These are phyloP conservation scores for Lipomyces orientalis DNA, from an alignment of 805 yeast species.

Conservation along the genomic window DNA sequence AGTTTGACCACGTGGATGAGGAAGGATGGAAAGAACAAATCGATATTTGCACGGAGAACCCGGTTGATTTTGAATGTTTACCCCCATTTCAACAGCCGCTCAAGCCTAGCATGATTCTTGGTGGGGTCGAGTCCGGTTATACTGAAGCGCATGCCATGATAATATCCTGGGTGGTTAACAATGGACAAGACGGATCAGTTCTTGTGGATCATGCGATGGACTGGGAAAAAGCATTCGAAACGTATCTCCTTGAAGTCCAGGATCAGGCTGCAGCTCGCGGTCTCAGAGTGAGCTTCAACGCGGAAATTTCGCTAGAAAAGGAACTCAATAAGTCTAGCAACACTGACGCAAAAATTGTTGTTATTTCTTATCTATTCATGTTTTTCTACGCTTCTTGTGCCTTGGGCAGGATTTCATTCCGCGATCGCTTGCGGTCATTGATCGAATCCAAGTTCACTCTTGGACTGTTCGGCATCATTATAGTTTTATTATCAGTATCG, in stretches of 20 bases:
- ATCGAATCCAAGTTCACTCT: slow-evolving; percentile 67
- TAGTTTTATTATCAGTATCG: slow-evolving; percentile 79
- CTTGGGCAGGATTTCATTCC: slow-evolving; percentile 47
- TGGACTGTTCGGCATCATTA: slow-evolving; percentile 82
- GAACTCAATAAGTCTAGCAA: slow-evolving; percentile 83
- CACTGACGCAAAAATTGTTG: slow-evolving; percentile 73
- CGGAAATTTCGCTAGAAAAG: slow-evolving; percentile 82
- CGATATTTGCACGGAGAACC: slow-evolving; percentile 69
- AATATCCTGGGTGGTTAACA: slow-evolving; percentile 71
- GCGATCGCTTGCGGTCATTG: slow-evolving; percentile 35
- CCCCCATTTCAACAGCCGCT: slow-evolving; percentile 93
- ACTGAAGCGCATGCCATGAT: slow-evolving; percentile 75
- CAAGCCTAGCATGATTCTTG: slow-evolving; percentile 72
- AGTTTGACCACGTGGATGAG: slow-evolving; percentile 55
- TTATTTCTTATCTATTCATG: slow-evolving; percentile 82
- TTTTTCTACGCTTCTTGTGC: slow-evolving; percentile 86
- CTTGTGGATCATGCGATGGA: slow-evolving; percentile 54
- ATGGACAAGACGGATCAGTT: slow-evolving; percentile 52
- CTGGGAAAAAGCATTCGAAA: slow-evolving; percentile 78
- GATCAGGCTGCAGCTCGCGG: slow-evolving; percentile 58
- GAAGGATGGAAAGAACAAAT: slow-evolving; percentile 63
- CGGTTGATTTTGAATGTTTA: slow-evolving; percentile 85
- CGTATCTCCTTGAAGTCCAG: slow-evolving; percentile 54
- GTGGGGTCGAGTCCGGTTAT: slow-evolving; percentile 56
- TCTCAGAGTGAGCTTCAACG: slow-evolving; percentile 70